Percentiles rank a stretch among this genome's conserved stretches.
phyloP scores from a whole-genome alignment of 192 early-diverging fungal genomes.

The Podila verticillata region DNA sequence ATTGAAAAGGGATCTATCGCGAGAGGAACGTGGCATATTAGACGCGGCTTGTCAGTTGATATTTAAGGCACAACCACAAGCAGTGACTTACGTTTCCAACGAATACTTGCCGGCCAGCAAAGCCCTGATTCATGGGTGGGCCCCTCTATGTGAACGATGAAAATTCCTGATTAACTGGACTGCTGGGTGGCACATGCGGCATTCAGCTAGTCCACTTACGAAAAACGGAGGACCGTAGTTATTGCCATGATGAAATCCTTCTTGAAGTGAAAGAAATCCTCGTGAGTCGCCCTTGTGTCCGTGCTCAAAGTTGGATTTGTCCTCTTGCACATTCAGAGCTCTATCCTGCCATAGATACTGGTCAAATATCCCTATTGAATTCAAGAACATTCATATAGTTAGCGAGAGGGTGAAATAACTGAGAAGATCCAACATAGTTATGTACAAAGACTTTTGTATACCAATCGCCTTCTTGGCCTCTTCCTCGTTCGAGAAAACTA shows the following conservation, averaged over 20 bases:
- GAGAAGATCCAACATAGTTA: neutral
- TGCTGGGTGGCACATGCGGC: neutral
- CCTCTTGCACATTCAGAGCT: constrained; percentile 77
- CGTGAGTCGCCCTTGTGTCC: constrained; percentile 9
- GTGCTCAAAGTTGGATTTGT: constrained; percentile 64
- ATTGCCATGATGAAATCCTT: constrained; percentile 5
- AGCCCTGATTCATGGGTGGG: constrained; percentile 28
- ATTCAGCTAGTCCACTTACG: constrained; percentile 5
- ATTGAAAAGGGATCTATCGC: constrained; percentile 70
- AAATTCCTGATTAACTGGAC: neutral
- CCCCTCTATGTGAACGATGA: constrained; percentile 8
- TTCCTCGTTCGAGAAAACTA: constrained; percentile 70
- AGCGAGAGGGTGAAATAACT: neutral
- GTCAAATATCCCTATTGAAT: constrained; percentile 62
- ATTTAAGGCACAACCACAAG: neutral
- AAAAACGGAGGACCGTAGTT: constrained; percentile 13
- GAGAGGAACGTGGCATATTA: constrained; percentile 3
- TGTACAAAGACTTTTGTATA: constrained; percentile 13
- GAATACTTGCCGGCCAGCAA: constrained; percentile 64
- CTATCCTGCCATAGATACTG: constrained; percentile 78
- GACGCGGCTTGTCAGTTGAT: neutral
- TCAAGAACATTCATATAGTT: constrained; percentile 2
- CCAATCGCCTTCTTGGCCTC: constrained; percentile 77
- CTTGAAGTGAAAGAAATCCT: constrained; percentile 13
- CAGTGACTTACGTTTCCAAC: constrained; percentile 77